These are phyloP conservation scores for Mucor sp. DNA, from an alignment of 371 early-diverging fungal species.

Conservation along the genomic window DNA sequence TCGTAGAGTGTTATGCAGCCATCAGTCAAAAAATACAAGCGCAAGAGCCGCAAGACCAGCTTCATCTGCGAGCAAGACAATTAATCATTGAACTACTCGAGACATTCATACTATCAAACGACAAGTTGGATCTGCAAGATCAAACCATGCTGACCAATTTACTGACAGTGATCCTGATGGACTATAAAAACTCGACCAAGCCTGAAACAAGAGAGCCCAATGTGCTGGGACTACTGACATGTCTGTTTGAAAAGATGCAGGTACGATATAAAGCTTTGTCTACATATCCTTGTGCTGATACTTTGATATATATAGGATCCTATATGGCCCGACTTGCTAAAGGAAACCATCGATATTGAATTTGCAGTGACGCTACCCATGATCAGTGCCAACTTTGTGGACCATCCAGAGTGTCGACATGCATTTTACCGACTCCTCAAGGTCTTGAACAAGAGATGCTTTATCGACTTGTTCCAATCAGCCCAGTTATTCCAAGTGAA, in stretches of 20 bases:
- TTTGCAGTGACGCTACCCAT: constrained; percentile 89
- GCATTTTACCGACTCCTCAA: constrained; percentile 86
- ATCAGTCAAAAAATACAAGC: not conserved
- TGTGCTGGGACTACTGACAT: constrained; percentile 83
- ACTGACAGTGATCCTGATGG: constrained; percentile 77
- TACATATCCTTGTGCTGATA: not conserved
- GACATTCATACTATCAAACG: constrained; percentile 73
- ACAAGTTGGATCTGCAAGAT: constrained; percentile 64
- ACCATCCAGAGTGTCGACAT: constrained; percentile 91
- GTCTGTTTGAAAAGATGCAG: constrained; percentile 70
- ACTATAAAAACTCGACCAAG: constrained; percentile 75
- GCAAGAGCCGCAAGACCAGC: not conserved
- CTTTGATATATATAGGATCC: not conserved
- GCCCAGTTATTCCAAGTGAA: constrained; percentile 75
- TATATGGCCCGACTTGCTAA: constrained; percentile 16
- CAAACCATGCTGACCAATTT: constrained; percentile 77
- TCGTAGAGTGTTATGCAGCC: constrained; percentile 10
- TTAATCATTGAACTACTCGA: constrained; percentile 81
- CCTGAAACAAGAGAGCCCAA: constrained; percentile 79
- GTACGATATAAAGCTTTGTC: constrained; percentile 48
- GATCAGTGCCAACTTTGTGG: constrained; percentile 93
- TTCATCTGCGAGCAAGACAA: constrained; percentile 4
- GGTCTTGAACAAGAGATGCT: constrained; percentile 77
- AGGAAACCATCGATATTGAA: constrained; percentile 76
- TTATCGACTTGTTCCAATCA: constrained; percentile 76